Evolutionary conservation across 208 protist genomes (phyloP), one percentile per base, ranked within the genome.

Genomic region (Wallacemonas collosoma): DNA sequence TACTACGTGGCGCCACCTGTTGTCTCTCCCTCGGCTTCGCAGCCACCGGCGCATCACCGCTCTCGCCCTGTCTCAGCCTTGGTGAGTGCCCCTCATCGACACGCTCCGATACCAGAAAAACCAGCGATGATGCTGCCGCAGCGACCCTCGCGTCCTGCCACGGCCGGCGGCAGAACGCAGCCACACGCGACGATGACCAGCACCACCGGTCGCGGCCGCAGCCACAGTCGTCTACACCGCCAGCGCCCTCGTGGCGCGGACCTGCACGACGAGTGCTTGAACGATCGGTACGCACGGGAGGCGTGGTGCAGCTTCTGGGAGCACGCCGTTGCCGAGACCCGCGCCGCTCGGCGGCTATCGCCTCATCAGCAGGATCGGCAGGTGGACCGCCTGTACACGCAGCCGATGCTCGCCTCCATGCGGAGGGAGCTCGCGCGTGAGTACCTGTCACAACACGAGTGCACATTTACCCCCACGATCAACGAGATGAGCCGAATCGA

Each of bases 391-490:
- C 77, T 82, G 14, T 82, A 82, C 72, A 72, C 72, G 9, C 64
- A 66, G 61, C 77, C 77, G 53, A 56, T 82, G 63, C 72, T 60
- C 8, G 39, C 39, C 0, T 63, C 58, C 12, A 57, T 75, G 56
- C 43, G 72, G 9, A 66, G 69, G 12, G 68, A 72, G 11, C 62
- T 75, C 5, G 15, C 11, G 1, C 54, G 69, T 15, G 63, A 61
- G 6, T 50, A 35, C 12, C 44, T 56, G 41, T 40, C 26, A 40
- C 48, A 17, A 55, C 62, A 75, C 35, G 72, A 69, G 26, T 82
- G 72, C 69, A 82, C 77, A 54, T 82, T 82, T 57, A 72, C 67
- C 1, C 77, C 77, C 1, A 47, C 68, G 15, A 77, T 82, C 50
- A 82, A 82, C 64, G 54, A 60, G 9, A n/a, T 44, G 7, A 60